A percentile compares a stretch with the other conserved stretches of the same genome.
phyloP scores from a whole-genome alignment of 305 asterid genomes.

The Andrographis paniculata region DNA sequence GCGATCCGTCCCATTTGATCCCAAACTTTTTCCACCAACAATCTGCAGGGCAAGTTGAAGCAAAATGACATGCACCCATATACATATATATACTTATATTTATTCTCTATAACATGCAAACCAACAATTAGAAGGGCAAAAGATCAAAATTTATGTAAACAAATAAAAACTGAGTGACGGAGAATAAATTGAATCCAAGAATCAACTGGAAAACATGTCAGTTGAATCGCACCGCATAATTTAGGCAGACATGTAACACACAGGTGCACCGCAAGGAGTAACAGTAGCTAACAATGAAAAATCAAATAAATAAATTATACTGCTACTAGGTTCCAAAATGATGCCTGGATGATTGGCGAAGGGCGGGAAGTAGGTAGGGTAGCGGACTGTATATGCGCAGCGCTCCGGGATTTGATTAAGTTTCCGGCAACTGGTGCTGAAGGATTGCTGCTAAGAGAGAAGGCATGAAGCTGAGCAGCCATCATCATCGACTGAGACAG shows the following conservation, averaged over 20 bases:
- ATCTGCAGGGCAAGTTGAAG: constrained; percentile 36
- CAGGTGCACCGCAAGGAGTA: not conserved
- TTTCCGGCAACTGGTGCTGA: constrained; percentile 26
- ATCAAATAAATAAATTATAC: too few species aligned
- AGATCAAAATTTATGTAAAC: too few species aligned
- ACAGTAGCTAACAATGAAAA: not conserved
- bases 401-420: constrained; percentile 20
- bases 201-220: too few species aligned
- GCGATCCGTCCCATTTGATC: constrained; percentile 34
- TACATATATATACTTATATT: constrained; percentile 5
- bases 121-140: too few species aligned
- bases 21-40: constrained; percentile 51
- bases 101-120: not conserved
- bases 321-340: not conserved
- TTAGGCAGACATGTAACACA: too few species aligned
- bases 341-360: constrained; percentile 53
- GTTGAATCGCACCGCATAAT: too few species aligned
- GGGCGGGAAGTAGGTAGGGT: constrained; percentile 27
- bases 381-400: constrained; percentile 23
- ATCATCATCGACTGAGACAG: not conserved
- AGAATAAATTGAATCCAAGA: too few species aligned
- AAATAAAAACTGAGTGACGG: too few species aligned
- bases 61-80: constrained; percentile 5
- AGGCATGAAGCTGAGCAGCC: constrained; percentile 35
- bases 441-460: constrained; percentile 31